phyloP scores from a whole-genome alignment of 495 filamentous ascomycete genomes.

The Aspergillus mulundensis region DNA sequence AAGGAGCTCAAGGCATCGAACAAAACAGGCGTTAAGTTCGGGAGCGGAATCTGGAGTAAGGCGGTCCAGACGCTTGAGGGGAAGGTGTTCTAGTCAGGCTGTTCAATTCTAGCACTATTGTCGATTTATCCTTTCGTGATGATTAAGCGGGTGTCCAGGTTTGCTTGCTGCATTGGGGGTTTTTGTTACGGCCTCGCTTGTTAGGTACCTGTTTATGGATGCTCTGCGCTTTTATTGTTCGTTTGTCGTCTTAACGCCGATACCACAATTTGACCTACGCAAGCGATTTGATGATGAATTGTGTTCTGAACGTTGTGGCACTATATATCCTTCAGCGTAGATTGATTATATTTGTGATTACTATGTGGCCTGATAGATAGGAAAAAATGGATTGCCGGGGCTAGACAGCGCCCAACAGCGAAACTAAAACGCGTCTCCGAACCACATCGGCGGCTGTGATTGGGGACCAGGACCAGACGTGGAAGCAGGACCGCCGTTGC shows the following conservation, averaged over 20 bases:
- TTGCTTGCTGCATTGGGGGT: background rate
- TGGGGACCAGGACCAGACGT: background rate
- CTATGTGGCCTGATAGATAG: background rate
- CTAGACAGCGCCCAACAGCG: background rate
- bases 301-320: too few species aligned
- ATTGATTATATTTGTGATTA: too few species aligned
- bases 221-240: background rate
- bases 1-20: slow-evolving; percentile 27
- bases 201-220: background rate
- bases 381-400: background rate
- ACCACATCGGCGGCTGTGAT: background rate
- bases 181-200: background rate
- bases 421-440: background rate
- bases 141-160: slow-evolving; percentile 3
- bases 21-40: slow-evolving; percentile 26
- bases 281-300: background rate
- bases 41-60: slow-evolving; percentile 41
- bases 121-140: background rate
- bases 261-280: slow-evolving; percentile 4
- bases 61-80: slow-evolving; percentile 36
- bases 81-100: slow-evolving; percentile 23
- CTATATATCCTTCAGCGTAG: background rate
- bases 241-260: background rate
- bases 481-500: background rate
- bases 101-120: slow-evolving; percentile 2